These are phyloP conservation scores for Coprinopsis strossmayeri DNA, from an alignment of 768 basidiomycete genomes.

Conservation along the genomic window DNA sequence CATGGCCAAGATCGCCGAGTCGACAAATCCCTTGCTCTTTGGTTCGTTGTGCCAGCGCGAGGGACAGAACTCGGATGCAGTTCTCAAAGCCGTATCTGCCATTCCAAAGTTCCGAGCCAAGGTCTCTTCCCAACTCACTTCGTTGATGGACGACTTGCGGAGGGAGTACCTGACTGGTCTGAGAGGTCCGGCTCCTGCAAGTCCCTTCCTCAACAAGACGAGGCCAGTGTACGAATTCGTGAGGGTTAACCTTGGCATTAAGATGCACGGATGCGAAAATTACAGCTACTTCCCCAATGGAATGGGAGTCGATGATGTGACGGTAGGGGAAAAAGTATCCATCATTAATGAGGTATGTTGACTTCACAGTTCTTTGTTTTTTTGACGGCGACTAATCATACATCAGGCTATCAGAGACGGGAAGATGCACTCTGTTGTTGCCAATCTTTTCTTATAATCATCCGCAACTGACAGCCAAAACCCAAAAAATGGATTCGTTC, in stretches of 20 bases:
- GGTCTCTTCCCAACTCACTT: slow-evolving; percentile 42
- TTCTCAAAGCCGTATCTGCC: slow-evolving; percentile 25
- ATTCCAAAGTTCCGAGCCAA: slow-evolving; percentile 50
- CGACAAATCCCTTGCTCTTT: slow-evolving; percentile 54
- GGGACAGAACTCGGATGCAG: slow-evolving; percentile 18
- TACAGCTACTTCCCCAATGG: slow-evolving; percentile 53
- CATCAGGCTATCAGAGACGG: slow-evolving; percentile 45
- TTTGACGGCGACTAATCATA: no score
- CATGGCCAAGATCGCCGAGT: slow-evolving; percentile 65
- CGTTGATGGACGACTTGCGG: slow-evolving; percentile 42
- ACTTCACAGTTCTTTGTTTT: no score
- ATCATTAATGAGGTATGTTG: slow-evolving; percentile 70
- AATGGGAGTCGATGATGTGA: slow-evolving; percentile 59
- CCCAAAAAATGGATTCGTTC: no score
- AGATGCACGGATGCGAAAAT: slow-evolving; percentile 79
- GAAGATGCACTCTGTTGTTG: slow-evolving; percentile 39
- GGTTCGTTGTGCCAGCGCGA: slow-evolving; percentile 47
- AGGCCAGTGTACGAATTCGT: slow-evolving; percentile 74
- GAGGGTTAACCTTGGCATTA: slow-evolving; percentile 61
- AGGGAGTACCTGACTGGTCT: slow-evolving; percentile 51
- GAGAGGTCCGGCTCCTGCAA: slow-evolving; percentile 62
- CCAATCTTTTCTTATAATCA: slow-evolving; percentile 29
- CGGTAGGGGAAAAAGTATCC: slow-evolving; percentile 65
- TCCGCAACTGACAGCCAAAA: no score
- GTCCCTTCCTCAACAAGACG: slow-evolving; percentile 59